Conservation (phyloP, 2,329 filamentous ascomycete genomes). For the Colletotrichum liaoningense region DNA sequence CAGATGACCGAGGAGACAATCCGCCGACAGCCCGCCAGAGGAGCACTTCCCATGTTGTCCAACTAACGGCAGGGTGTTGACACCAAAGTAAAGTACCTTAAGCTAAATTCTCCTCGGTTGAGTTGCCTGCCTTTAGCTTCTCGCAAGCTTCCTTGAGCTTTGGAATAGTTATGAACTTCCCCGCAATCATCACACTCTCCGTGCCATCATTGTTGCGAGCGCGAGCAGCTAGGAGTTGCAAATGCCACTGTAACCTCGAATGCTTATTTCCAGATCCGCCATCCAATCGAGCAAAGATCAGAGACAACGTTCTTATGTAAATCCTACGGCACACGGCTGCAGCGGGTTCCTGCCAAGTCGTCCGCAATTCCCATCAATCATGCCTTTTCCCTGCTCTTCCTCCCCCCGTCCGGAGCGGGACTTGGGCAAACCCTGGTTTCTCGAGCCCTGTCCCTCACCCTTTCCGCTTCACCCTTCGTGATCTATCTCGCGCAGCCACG, state of each 20-base stretch:
- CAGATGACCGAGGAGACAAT: background rate
- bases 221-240: background rate
- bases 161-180: background rate
- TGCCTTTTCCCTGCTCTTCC: slow-evolving; percentile 10
- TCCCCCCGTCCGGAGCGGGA: slow-evolving; percentile 24
- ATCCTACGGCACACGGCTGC: background rate
- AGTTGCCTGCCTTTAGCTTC: background rate
- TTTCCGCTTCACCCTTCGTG: slow-evolving; percentile 4
- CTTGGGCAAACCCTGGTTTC: background rate
- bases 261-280: slow-evolving; percentile 8
- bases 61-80: background rate
- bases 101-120: background rate
- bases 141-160: background rate
- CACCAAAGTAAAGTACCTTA: background rate
- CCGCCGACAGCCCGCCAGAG: background rate
- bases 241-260: slow-evolving; percentile 10
- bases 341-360: slow-evolving; percentile 20
- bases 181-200: background rate
- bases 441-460: slow-evolving; percentile 13
- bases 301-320: background rate
- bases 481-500: slow-evolving; percentile 23
- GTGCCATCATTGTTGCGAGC: slow-evolving; percentile 4
- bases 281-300: background rate
- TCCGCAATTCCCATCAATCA: slow-evolving; percentile 32
- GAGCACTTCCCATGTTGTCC: background rate